Percentiles rank a stretch among this genome's conserved stretches.
Conservation (phyloP, 139 green algal species). For the Desmodesmus armatus region DNA sequence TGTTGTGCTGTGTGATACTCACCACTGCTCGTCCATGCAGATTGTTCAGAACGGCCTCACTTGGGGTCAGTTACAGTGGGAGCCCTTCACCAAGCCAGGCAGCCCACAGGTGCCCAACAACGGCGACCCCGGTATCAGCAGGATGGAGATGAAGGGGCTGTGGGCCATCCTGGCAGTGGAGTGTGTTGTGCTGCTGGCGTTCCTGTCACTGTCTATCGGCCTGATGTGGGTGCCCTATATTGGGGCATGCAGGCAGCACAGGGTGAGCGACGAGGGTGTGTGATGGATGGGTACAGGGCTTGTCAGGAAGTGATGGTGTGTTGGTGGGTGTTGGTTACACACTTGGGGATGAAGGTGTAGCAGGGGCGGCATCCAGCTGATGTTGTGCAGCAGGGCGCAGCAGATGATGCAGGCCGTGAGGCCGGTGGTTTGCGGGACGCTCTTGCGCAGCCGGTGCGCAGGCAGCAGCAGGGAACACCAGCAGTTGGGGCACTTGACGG, state of each 20-base stretch:
- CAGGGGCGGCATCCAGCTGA: neutral
- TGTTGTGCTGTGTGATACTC: neutral
- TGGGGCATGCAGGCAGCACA: conserved; percentile 29
- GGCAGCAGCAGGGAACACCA: no score
- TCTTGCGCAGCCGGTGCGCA: no score
- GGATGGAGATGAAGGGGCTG: conserved; percentile 28
- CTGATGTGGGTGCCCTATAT: conserved; percentile 44
- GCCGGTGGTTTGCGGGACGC: neutral
- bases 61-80: neutral
- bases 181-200: conserved; percentile 16
- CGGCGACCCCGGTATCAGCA: conserved; percentile 3
- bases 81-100: neutral
- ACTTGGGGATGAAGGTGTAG: no score
- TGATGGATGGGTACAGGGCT: no score
- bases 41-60: conserved; percentile 28
- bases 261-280: conserved; percentile 29
- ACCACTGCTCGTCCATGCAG: neutral
- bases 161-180: conserved; percentile 37
- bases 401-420: neutral
- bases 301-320: no score
- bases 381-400: neutral
- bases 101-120: neutral
- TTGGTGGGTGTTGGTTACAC: no score
- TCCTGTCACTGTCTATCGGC: conserved; percentile 3
- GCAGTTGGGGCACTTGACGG: no score